Conservation (phyloP, 2,329 filamentous ascomycete species). For the Dichotomopilus funicola region DNA sequence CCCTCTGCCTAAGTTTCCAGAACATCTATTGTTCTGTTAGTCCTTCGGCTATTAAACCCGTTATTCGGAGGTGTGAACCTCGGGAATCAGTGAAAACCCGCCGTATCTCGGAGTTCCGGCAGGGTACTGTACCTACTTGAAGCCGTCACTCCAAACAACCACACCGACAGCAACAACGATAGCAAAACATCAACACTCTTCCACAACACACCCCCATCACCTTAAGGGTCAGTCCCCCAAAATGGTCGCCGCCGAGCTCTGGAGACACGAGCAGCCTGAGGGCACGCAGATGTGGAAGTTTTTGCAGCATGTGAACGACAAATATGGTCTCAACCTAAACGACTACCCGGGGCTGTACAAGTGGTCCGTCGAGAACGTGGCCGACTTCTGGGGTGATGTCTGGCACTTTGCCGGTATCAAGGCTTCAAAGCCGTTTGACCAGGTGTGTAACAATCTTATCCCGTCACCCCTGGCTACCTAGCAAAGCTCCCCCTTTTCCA, state of each 20-base stretch:
- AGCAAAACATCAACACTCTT: too few relatives aligned
- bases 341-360: constrained; percentile 70
- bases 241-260: constrained; percentile 46
- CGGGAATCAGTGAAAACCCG: too few relatives aligned
- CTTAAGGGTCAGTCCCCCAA: neutral
- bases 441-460: constrained; percentile 39
- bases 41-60: too few relatives aligned
- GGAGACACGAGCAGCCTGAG: constrained; percentile 62
- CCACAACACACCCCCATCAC: too few relatives aligned
- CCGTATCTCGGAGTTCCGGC: too few relatives aligned
- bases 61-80: too few relatives aligned
- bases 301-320: constrained; percentile 60
- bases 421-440: constrained; percentile 55
- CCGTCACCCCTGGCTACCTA: neutral
- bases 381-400: constrained; percentile 75
- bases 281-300: constrained; percentile 68
- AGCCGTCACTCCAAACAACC: too few relatives aligned
- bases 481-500: neutral
- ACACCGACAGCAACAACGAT: too few relatives aligned
- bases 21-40: too few relatives aligned
- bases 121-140: too few relatives aligned
- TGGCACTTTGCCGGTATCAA: constrained; percentile 78
- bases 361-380: constrained; percentile 76
- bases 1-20: too few relatives aligned
- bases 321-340: constrained; percentile 54